Conservation (phyloP, 2,329 filamentous ascomycete species). For the Zarea fungicola region DNA sequence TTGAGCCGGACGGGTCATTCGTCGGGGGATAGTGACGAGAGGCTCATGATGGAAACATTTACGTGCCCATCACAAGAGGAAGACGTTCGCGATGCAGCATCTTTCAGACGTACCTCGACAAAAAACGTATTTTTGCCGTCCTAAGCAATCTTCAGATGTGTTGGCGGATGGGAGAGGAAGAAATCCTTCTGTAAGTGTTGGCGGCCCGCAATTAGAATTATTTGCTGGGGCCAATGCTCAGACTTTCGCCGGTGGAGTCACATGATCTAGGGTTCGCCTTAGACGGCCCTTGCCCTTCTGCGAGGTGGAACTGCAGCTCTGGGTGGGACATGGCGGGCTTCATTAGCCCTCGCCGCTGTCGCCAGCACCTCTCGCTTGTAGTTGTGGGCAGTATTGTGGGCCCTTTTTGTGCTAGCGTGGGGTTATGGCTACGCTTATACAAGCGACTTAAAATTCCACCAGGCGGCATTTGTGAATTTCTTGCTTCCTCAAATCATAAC, state of each 20-base stretch:
- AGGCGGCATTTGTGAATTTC: conserved; percentile 10
- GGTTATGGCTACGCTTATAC: conserved; percentile 1
- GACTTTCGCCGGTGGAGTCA: conserved; percentile 19
- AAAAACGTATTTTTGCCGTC: conserved; percentile 52
- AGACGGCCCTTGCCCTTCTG: conserved; percentile 17
- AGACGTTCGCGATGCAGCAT: conserved; percentile 35
- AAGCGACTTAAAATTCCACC: conserved; percentile 14
- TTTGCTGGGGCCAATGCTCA: conserved; percentile 14
- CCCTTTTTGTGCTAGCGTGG: conserved; percentile 4
- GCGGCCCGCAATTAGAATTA: conserved; percentile 19
- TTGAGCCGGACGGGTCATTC: conserved; percentile 6
- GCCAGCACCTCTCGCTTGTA: conserved; percentile 1
- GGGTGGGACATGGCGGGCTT: conserved; percentile 12
- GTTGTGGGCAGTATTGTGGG: conserved; percentile 7
- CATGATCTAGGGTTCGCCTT: conserved; percentile 25
- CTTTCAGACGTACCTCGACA: conserved; percentile 59
- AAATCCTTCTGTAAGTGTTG: conserved; percentile 22
- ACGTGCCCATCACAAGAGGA: conserved; percentile 24
- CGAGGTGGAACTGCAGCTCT: background rate
- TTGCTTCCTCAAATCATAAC: conserved; percentile 13
- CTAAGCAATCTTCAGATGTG: conserved; percentile 56
- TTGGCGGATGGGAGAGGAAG: conserved; percentile 30
- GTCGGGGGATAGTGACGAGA: background rate
- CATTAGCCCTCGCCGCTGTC: background rate
- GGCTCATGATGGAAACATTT: conserved; percentile 16